Evolutionary conservation across 306 rosid genomes (phyloP).

Genomic region (Fragaria iinumae): DNA sequence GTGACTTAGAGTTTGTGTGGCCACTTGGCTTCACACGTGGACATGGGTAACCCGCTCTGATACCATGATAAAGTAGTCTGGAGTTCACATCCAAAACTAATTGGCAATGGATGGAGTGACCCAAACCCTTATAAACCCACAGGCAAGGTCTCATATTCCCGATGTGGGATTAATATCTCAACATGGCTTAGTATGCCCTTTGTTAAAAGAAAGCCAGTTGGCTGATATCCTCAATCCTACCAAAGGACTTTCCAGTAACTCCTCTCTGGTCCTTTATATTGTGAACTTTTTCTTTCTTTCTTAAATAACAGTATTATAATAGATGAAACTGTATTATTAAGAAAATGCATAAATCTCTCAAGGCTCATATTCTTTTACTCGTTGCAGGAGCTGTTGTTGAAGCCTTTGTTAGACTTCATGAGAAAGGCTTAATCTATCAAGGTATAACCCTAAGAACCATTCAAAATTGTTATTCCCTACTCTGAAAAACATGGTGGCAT

Average conservation of each 20-base stretch:
- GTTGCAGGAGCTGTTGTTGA: constrained; percentile 87
- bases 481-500: not conserved
- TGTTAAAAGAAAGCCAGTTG: not conserved
- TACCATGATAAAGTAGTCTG: no score
- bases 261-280: not conserved
- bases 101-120: no score
- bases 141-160: no score
- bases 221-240: not conserved
- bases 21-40: no score
- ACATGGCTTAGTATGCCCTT: not conserved
- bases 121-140: no score
- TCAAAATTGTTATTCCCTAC: not conserved
- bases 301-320: not conserved
- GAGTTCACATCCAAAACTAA: no score
- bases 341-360: not conserved
- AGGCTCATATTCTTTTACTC: constrained; percentile 24
- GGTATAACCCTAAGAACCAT: constrained; percentile 46
- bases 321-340: not conserved
- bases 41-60: no score
- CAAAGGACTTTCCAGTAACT: not conserved
- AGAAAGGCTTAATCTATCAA: constrained; percentile 92
- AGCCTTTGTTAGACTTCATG: constrained; percentile 95
- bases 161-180: no score
- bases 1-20: no score
- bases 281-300: not conserved